These are phyloP conservation scores for Hypoxylon lienhwacheense DNA, from an alignment of 495 filamentous ascomycete species.

Conservation along the genomic window DNA sequence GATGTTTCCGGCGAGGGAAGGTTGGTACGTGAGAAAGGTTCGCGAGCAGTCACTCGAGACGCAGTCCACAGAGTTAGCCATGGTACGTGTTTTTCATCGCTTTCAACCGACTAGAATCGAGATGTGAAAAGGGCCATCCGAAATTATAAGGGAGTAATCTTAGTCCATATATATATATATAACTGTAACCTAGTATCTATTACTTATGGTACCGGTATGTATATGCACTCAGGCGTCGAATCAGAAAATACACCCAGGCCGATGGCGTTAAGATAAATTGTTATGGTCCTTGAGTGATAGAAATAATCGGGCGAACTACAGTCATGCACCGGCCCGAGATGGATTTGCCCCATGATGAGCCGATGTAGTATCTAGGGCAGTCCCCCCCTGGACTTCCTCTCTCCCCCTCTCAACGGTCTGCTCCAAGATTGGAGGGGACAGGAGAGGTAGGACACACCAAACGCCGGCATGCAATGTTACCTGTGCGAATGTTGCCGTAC, in stretches of 20 bases:
- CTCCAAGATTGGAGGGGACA: constrained; percentile 3
- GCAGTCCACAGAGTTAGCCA: constrained; percentile 24
- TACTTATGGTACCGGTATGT: too few species aligned
- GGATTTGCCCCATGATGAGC: constrained; percentile 6
- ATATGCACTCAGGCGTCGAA: not conserved
- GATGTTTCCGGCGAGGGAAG: constrained; percentile 38
- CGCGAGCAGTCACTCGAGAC: constrained; percentile 20
- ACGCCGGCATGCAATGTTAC: constrained; percentile 5
- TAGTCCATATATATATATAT: too few species aligned
- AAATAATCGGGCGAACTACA: constrained; percentile 13
- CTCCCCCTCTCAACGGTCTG: constrained; percentile 2
- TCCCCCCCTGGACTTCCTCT: constrained; percentile 6
- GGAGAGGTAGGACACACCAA: constrained; percentile 13
- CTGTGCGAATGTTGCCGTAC: not conserved
- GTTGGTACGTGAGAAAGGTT: constrained; percentile 37
- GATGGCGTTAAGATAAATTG: constrained; percentile 2
- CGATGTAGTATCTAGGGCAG: constrained; percentile 3
- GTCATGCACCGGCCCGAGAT: constrained; percentile 25
- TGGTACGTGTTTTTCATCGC: constrained; percentile 21
- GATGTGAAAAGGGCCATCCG: not conserved
- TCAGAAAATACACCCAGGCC: not conserved
- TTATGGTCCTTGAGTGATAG: constrained; percentile 6
- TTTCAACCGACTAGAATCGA: not conserved
- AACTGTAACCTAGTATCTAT: too few species aligned
- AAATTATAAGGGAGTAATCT: too few species aligned